Percentiles rank a stretch among this genome's conserved stretches.
These are phyloP conservation scores for Kurtzmaniella quercitrusa DNA, from an alignment of 1,139 yeast genomes.

Conservation along the genomic window DNA sequence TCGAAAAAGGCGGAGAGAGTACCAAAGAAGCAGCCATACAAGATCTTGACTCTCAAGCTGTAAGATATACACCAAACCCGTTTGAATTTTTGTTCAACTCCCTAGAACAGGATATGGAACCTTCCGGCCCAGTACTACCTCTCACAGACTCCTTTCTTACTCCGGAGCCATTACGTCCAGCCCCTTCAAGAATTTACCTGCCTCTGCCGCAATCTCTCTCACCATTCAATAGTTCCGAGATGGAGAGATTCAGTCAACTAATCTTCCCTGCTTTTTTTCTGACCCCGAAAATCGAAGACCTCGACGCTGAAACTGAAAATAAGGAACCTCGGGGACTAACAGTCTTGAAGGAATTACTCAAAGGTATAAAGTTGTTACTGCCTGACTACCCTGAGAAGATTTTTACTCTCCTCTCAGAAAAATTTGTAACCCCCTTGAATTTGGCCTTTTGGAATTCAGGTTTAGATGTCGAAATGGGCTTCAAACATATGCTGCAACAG, in stretches of 20 bases:
- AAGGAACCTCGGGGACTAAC: not conserved
- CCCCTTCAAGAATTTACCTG: not conserved
- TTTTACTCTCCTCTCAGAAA: not conserved
- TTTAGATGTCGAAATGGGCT: conserved; percentile 4
- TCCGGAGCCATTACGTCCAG: not conserved
- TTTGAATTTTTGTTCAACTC: not conserved
- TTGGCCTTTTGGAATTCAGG: not conserved
- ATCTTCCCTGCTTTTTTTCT: not conserved
- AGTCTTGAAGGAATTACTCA: not conserved
- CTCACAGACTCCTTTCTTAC: not conserved
- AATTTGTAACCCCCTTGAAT: not conserved
- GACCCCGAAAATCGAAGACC: not conserved
- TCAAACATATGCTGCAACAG: conserved; percentile 16
- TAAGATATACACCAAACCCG: not conserved
- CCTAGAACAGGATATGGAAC: not conserved
- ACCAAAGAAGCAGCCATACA: not conserved
- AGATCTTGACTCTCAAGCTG: not conserved
- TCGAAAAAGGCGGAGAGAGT: not conserved
- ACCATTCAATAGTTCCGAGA: not conserved
- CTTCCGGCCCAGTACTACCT: not conserved
- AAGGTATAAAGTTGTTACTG: not conserved
- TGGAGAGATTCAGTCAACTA: not conserved
- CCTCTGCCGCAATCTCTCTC: not conserved
- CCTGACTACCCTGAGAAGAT: not conserved
- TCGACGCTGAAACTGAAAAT: not conserved